Evolutionary conservation across 164 flowering plant species (phyloP), one percentile per base, ranked within the genome.

Genomic region (Chloranthus sessilifolius): DNA sequence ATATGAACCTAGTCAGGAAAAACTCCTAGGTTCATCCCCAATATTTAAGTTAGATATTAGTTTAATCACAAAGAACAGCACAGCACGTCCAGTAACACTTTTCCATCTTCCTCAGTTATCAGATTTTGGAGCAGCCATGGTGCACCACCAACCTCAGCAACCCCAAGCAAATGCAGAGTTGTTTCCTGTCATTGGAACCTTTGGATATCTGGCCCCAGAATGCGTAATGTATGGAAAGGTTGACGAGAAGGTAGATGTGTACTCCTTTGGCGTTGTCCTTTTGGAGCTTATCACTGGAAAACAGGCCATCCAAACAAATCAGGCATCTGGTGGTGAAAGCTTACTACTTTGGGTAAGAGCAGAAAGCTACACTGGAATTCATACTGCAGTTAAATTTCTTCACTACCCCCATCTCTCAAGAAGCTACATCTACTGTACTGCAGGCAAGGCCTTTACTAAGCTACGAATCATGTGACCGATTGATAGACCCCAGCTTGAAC

Each of bases 281-380:
- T 53, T 77, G 65, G 76, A 77, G 58, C 70, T 76, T 19, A 73
- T 76, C 52, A 66, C 76, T 3, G 78, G 78, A 23, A 76, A 71
- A 50, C 70, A 63, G 47, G 74, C 74, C 25, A 55, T 59, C 53
- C 63, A 53, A 43, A 52, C 52, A 27, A 60, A 55, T 25, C 45
- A 47, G 34, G 37, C 34, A 35, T 27, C 63, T 5, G 60, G 54
- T 47, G 67, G 53, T 27, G 74, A 66, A 66, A 73, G 74, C 71
- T 66, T 76, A 34, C 73, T 74, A 12, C 64, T 69, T 19, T 67
- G 75, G 82, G 79, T 74, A 71, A 48, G 7, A 34, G n/a, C 45
- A 50, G 20, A 50, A 47, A 12, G 11, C 3, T 49, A 14, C 11
- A 7, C 16, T 28, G n/a, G 6, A 25, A 42, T 22, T 26, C 36